Conservation (phyloP, 1,284 basidiomycete genomes). For the Malassezia dermatis region DNA sequence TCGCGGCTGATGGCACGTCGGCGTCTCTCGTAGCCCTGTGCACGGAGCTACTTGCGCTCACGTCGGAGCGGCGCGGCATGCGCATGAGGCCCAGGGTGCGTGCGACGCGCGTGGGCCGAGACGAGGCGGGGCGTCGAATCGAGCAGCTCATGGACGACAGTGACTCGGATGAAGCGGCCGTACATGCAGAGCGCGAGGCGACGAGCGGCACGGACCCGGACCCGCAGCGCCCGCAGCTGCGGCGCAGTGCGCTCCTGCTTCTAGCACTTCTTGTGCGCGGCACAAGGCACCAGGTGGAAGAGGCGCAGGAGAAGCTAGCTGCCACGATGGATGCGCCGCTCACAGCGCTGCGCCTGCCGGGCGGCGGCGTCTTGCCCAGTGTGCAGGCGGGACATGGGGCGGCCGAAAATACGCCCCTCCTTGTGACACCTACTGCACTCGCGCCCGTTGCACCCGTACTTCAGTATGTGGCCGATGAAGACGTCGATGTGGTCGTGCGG, state of each 20-base stretch:
- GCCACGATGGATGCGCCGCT: conserved; percentile 10
- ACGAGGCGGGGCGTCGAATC: not conserved
- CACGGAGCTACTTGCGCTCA: conserved; percentile 31
- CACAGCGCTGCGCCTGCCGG: conserved; percentile 23
- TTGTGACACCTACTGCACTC: not conserved
- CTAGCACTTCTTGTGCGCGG: conserved; percentile 28
- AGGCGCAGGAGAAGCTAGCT: not conserved
- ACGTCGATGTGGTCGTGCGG: conserved; percentile 28
- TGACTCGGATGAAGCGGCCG: conserved; percentile 6
- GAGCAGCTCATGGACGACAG: conserved; percentile 12
- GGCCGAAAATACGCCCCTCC: not conserved
- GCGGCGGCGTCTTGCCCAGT: conserved; percentile 23
- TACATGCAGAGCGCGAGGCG: conserved; percentile 2
- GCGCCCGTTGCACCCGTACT: not conserved
- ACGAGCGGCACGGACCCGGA: conserved; percentile 26
- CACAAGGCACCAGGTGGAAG: conserved; percentile 26
- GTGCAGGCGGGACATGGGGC: not conserved
- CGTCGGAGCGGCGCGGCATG: conserved; percentile 17
- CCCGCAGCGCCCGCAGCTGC: conserved; percentile 31
- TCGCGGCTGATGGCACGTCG: conserved; percentile 22
- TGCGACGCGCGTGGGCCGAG: not conserved
- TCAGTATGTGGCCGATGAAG: conserved; percentile 1
- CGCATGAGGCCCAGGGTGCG: not conserved
- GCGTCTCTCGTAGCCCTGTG: conserved; percentile 22
- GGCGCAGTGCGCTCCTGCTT: conserved; percentile 36